These are phyloP conservation scores for Gracilaria domingensis DNA, from an alignment of 23 red algal species.

Conservation along the genomic window DNA sequence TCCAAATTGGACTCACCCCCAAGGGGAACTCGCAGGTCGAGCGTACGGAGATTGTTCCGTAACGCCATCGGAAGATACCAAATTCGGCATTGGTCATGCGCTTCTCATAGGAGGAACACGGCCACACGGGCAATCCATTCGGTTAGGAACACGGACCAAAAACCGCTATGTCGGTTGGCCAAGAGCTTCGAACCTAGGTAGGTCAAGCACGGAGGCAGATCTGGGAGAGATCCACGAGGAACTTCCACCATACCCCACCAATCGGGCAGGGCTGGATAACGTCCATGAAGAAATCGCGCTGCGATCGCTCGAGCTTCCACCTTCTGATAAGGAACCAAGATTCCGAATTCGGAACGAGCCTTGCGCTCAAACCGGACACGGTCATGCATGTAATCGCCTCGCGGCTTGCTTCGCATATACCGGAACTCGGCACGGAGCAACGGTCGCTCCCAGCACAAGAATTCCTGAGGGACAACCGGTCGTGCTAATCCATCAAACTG, in stretches of 20 bases:
- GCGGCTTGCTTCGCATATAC: no score
- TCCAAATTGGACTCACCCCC: neutral
- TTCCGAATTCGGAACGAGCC: no score
- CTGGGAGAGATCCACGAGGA: neutral
- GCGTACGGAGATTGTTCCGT: neutral
- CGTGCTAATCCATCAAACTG: no score
- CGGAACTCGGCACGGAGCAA: no score
- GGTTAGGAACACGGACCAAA: conserved; percentile 18
- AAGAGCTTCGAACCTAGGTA: conserved; percentile 16
- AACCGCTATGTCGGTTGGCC: neutral
- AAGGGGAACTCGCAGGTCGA: neutral
- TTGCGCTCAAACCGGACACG: no score
- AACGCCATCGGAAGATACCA: neutral
- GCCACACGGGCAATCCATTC: neutral
- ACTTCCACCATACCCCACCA: neutral
- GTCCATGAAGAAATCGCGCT: neutral
- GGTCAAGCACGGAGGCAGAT: conserved; percentile 21
- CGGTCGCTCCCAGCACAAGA: no score
- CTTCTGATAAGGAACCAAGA: no score
- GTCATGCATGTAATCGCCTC: no score
- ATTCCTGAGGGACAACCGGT: no score
- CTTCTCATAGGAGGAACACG: neutral
- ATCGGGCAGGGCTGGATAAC: neutral
- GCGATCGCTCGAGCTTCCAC: no score
- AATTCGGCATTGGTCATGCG: conserved; percentile 5